Percentiles rank a stretch among this genome's conserved stretches.
phyloP scores from a whole-genome alignment of 75 land plant genomes.

The Gnetum montanum region DNA sequence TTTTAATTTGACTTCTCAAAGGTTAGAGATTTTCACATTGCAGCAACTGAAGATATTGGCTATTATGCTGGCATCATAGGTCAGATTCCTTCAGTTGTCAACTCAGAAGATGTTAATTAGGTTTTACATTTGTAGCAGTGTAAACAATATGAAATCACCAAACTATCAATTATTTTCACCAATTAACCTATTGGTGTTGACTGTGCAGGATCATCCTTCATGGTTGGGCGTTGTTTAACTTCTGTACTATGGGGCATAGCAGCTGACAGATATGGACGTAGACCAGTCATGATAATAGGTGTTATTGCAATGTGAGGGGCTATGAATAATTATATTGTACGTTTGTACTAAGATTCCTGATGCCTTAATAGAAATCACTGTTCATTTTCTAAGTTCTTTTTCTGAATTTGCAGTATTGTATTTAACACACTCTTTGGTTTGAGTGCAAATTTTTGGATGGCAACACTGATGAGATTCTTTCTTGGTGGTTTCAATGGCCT shows the following conservation, averaged over 20 bases:
- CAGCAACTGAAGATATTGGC: slow-evolving; percentile 49
- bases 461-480: slow-evolving; percentile 53
- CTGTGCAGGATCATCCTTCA: slow-evolving; percentile 53
- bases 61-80: slow-evolving; percentile 65
- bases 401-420: slow-evolving; percentile 39
- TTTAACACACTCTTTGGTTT: slow-evolving; percentile 79
- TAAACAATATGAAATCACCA: background rate
- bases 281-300: slow-evolving; percentile 48
- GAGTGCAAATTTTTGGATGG: slow-evolving; percentile 82
- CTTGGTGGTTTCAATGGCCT: slow-evolving; percentile 72
- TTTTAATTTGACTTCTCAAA: too few species aligned
- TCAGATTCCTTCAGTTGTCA: slow-evolving; percentile 17
- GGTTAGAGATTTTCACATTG: slow-evolving; percentile 57
- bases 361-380: background rate
- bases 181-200: background rate
- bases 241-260: slow-evolving; percentile 49
- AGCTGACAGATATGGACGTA: slow-evolving; percentile 62
- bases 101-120: too few species aligned
- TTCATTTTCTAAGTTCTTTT: background rate
- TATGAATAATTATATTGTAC: too few species aligned
- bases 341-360: background rate
- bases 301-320: slow-evolving; percentile 36
- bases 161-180: background rate
- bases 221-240: slow-evolving; percentile 57
- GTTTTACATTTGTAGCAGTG: background rate